Evolutionary conservation across 108 stramenopile species (phyloP).

Genomic region (Hondaea fermentalgiana): DNA sequence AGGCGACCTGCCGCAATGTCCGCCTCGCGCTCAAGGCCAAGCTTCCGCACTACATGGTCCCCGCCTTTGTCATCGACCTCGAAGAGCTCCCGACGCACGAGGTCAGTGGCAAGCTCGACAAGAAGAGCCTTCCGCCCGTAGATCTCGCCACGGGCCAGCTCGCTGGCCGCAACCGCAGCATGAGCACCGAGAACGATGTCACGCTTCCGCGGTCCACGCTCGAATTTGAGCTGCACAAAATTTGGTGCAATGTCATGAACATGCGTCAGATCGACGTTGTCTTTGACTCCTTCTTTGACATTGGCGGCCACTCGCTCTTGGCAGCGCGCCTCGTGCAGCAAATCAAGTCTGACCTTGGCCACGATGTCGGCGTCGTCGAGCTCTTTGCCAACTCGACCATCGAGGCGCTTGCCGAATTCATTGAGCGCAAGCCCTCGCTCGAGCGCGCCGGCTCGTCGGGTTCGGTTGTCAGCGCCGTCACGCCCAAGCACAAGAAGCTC

Average conservation of each 20-base stretch:
- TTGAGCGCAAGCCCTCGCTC: background rate
- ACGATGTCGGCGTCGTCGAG: slow-evolving; percentile 21
- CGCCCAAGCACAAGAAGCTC: slow-evolving; percentile 34
- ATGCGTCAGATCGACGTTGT: slow-evolving; percentile 27
- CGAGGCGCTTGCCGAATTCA: slow-evolving; percentile 18
- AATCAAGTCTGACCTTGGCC: slow-evolving; percentile 18
- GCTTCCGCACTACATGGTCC: slow-evolving; percentile 58
- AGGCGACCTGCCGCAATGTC: slow-evolving; percentile 32
- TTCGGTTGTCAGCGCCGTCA: background rate
- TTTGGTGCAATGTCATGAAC: slow-evolving; percentile 16
- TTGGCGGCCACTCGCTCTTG: slow-evolving; percentile 63
- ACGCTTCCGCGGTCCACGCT: background rate
- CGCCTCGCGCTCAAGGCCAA: slow-evolving; percentile 39
- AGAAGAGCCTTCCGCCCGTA: slow-evolving; percentile 45
- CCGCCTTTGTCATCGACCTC: slow-evolving; percentile 51
- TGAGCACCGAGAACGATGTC: background rate
- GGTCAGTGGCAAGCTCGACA: slow-evolving; percentile 58
- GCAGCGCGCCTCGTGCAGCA: slow-evolving; percentile 50
- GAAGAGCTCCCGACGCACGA: slow-evolving; percentile 61
- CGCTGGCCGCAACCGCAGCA: background rate
- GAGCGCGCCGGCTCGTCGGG: background rate
- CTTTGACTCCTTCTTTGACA: slow-evolving; percentile 53
- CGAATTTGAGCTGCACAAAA: slow-evolving; percentile 21
- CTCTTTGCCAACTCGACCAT: slow-evolving; percentile 31
- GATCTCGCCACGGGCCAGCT: background rate